Percentiles rank a stretch among this genome's conserved stretches.
These are phyloP conservation scores for Phytopythium vexans DNA, from an alignment of 352 stramenopile genomes.

Conservation along the genomic window DNA sequence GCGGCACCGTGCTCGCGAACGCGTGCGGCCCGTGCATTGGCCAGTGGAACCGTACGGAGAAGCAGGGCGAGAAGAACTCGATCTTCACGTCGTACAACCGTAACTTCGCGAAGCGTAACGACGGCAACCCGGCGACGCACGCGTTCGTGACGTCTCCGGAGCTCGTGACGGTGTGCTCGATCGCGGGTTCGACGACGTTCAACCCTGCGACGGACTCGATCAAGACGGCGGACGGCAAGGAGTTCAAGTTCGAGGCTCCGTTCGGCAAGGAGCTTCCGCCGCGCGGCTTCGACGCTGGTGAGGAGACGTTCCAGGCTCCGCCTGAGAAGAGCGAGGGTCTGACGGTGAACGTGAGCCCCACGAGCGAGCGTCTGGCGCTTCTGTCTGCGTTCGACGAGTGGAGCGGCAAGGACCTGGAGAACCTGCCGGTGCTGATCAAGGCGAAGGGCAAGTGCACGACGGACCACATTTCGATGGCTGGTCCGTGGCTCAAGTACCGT, in stretches of 20 bases:
- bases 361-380: conserved; percentile 86
- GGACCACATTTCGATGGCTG: conserved; percentile 94
- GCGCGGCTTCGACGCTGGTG: conserved; percentile 87
- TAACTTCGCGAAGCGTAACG: conserved; percentile 94
- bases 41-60: conserved; percentile 91
- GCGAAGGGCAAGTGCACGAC: conserved; percentile 95
- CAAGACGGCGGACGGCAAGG: conserved; percentile 73
- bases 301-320: conserved; percentile 91
- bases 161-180: conserved; percentile 87
- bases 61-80: conserved; percentile 89
- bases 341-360: conserved; percentile 75
- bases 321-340: conserved; percentile 61
- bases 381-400: conserved; percentile 87
- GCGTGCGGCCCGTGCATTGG: conserved; percentile 93
- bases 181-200: conserved; percentile 89
- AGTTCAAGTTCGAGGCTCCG: conserved; percentile 90
- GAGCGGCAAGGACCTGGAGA: conserved; percentile 85
- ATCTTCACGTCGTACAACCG: conserved; percentile 96
- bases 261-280: conserved; percentile 90
- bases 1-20: conserved; percentile 89
- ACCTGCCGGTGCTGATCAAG: conserved; percentile 92
- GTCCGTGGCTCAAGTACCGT: conserved; percentile 93
- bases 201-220: conserved; percentile 91
- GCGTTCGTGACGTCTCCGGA: conserved; percentile 93
- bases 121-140: conserved; percentile 92